phyloP scores from a whole-genome alignment of 164 flowering plant genomes.

The Chloranthus sessilifolius region DNA sequence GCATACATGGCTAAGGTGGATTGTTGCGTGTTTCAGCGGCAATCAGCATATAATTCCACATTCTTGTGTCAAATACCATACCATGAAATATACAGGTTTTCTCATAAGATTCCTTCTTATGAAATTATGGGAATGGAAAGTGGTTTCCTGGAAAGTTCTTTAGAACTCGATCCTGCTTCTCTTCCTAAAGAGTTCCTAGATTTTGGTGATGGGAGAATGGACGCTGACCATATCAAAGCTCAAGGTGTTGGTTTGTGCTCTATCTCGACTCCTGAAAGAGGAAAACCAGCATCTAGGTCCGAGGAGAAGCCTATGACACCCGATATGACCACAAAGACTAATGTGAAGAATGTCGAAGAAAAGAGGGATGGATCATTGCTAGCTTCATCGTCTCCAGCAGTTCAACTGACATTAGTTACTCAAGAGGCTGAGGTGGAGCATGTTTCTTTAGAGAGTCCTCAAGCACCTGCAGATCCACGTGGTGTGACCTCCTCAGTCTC shows the following conservation, averaged over 20 bases:
- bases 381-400: no score
- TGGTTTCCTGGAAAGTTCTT: slow-evolving; percentile 45
- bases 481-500: no score
- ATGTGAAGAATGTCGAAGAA: not conserved
- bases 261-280: not conserved
- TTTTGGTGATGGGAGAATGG: no score
- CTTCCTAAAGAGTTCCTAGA: slow-evolving; percentile 33
- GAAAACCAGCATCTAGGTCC: not conserved
- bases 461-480: no score
- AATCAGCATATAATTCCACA: slow-evolving; percentile 11
- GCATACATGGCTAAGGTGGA: slow-evolving; percentile 44
- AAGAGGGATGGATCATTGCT: no score
- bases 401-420: no score
- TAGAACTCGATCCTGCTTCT: slow-evolving; percentile 69
- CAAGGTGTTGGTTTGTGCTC: not conserved
- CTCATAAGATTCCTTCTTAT: slow-evolving; percentile 52
- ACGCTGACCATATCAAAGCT: slow-evolving; percentile 9
- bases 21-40: slow-evolving; percentile 50
- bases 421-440: no score
- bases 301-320: not conserved
- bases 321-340: not conserved
- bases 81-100: slow-evolving; percentile 42
- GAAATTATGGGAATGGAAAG: slow-evolving; percentile 46
- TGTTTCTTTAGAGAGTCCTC: no score
- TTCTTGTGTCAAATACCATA: slow-evolving; percentile 26